A percentile compares a stretch with the other conserved stretches of the same genome.
Evolutionary conservation across 805 yeast genomes (phyloP).

Genomic region (Candida quercuum): DNA sequence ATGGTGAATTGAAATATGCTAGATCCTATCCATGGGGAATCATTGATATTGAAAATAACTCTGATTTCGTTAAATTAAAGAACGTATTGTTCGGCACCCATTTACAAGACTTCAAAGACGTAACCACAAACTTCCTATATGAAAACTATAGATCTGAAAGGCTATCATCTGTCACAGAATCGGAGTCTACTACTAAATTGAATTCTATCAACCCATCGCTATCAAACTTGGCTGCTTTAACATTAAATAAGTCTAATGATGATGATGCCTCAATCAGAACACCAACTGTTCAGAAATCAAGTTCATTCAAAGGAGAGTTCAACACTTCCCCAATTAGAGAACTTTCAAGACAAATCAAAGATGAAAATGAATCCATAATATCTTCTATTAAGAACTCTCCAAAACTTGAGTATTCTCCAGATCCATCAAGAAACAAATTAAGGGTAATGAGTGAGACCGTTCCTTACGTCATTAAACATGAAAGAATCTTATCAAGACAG

Average conservation of each 20-base stretch:
- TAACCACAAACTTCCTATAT: slow-evolving; percentile 70
- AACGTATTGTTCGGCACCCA: slow-evolving; percentile 80
- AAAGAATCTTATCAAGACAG: slow-evolving; percentile 67
- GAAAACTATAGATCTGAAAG: slow-evolving; percentile 79
- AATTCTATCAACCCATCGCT: slow-evolving; percentile 46
- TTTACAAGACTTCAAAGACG: slow-evolving; percentile 72
- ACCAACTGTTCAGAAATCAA: slow-evolving; percentile 9
- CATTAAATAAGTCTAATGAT: slow-evolving; percentile 13
- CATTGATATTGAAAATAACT: slow-evolving; percentile 43
- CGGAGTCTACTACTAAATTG: slow-evolving; percentile 10
- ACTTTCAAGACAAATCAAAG: slow-evolving; percentile 29
- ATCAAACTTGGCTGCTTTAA: slow-evolving; percentile 54
- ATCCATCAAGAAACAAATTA: slow-evolving; percentile 52
- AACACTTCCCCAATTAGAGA: slow-evolving; percentile 33
- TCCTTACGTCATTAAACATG: slow-evolving; percentile 79
- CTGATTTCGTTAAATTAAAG: slow-evolving; percentile 54
- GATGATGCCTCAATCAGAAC: slow-evolving; percentile 6
- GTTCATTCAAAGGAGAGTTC: slow-evolving; percentile 15
- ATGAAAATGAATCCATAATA: slow-evolving; percentile 33
- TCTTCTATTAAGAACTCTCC: slow-evolving; percentile 32
- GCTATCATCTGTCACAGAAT: slow-evolving; percentile 49
- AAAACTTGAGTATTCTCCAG: slow-evolving; percentile 25
- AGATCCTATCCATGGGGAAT: slow-evolving; percentile 78
- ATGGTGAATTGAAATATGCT: slow-evolving; percentile 48
- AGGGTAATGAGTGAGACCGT: slow-evolving; percentile 79